These are phyloP conservation scores for Beauveria medogensis DNA, from an alignment of 2,329 filamentous ascomycete species.

Conservation along the genomic window DNA sequence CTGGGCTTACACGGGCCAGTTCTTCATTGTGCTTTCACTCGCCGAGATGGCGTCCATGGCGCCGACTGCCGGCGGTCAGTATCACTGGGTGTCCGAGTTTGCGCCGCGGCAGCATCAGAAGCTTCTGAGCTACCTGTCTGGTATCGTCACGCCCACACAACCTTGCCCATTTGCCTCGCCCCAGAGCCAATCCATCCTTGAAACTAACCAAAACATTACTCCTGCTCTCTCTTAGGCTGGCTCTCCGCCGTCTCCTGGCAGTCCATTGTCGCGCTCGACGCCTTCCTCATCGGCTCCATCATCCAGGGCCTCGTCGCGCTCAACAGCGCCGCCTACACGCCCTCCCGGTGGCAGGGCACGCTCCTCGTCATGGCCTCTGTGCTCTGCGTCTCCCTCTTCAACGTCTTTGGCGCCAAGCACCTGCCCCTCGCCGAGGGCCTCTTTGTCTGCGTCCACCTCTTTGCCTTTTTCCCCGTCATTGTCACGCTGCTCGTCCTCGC, in stretches of 20 bases:
- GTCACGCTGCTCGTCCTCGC: slow-evolving; percentile 14
- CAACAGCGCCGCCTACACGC: slow-evolving; percentile 25
- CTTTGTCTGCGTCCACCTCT: slow-evolving; percentile 12
- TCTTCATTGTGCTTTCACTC: slow-evolving; percentile 11
- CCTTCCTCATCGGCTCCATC: slow-evolving; percentile 35
- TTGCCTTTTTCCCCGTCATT: slow-evolving; percentile 12
- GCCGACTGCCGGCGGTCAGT: slow-evolving; percentile 44
- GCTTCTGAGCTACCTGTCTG: slow-evolving; percentile 42
- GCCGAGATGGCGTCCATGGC: slow-evolving; percentile 33
- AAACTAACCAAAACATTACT: not conserved
- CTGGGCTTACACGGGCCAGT: slow-evolving; percentile 11
- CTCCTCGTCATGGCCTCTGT: slow-evolving; percentile 12
- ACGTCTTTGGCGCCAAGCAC: slow-evolving; percentile 11
- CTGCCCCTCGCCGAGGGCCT: slow-evolving; percentile 13
- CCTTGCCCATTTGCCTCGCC: too few species aligned
- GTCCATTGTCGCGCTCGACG: slow-evolving; percentile 28
- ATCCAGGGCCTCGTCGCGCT: slow-evolving; percentile 36
- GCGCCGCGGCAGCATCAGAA: slow-evolving; percentile 39
- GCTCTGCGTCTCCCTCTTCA: slow-evolving; percentile 3
- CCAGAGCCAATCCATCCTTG: too few species aligned
- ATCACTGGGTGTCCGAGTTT: slow-evolving; percentile 47
- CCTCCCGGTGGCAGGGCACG: slow-evolving; percentile 18
- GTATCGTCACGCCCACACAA: not conserved
- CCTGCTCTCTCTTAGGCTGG: slow-evolving; percentile 27
- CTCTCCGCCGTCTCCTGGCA: slow-evolving; percentile 39